Evolutionary conservation across 177 flowering plant genomes (phyloP).

Genomic region (Telopea speciosissima): DNA sequence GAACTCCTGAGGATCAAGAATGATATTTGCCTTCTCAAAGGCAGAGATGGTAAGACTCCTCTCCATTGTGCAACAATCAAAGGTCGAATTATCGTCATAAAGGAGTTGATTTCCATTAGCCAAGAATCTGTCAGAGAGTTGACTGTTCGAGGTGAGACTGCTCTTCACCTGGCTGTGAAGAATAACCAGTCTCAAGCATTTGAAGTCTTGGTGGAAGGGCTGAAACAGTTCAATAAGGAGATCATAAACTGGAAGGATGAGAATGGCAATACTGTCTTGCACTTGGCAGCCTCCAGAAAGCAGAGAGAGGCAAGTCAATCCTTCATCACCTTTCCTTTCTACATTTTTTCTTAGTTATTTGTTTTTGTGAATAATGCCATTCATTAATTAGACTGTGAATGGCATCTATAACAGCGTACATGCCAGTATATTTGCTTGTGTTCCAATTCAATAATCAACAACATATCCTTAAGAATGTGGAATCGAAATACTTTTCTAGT

Average conservation of each 20-base stretch:
- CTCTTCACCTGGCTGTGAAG: not conserved
- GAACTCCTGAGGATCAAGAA: not conserved
- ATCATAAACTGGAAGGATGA: constrained; percentile 6
- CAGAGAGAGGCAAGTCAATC: not conserved
- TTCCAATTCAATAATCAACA: too few relatives aligned
- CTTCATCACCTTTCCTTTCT: too few relatives aligned
- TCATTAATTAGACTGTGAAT: too few relatives aligned
- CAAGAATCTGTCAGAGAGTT: not conserved
- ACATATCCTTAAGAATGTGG: too few relatives aligned
- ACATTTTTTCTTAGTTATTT: too few relatives aligned
- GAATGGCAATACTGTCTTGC: constrained; percentile 12
- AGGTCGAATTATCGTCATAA: not conserved
- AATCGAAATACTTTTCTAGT: too few relatives aligned
- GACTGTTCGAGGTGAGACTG: not conserved
- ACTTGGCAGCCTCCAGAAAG: constrained; percentile 10
- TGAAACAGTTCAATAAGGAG: not conserved
- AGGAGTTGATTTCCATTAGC: not conserved
- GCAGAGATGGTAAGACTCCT: not conserved
- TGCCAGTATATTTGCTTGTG: too few relatives aligned
- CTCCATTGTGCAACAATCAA: not conserved
- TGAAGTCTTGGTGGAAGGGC: not conserved
- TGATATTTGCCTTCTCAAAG: not conserved
- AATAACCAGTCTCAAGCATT: not conserved
- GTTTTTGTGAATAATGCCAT: too few relatives aligned
- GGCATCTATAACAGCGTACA: too few relatives aligned